Evolutionary conservation across 352 stramenopile genomes (phyloP), one percentile per base, ranked within the genome.

Genomic region (Pythium monospermum): DNA sequence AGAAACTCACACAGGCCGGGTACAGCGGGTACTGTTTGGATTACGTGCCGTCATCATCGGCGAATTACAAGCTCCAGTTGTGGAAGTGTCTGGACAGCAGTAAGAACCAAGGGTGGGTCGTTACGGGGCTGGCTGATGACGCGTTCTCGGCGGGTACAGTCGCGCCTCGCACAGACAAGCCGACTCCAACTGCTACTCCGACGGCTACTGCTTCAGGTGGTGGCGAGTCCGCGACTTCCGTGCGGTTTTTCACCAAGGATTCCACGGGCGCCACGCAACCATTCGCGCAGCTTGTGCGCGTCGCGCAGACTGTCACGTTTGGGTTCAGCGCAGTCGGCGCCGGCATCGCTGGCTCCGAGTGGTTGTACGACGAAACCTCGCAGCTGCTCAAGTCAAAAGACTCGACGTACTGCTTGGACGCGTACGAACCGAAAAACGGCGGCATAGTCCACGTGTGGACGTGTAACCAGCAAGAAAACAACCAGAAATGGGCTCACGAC

Each of bases 401-500:
- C 55, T 70, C 68, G 10, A 55, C 75, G 32, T 61, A 71, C 53
- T 86, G 74, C 33, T 53, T 88, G 10, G 77, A 88, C 49, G 72
- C 74, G 15, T 86, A 86, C 58, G 72, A 88, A 52, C 58, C 33
- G 8, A 69, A 53, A 66, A 46, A 79, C 16, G 74, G 72, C 27
- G 77, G 71, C n/a, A 53, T 53, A 23, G 73, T 88, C 32, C 77
- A 85, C 63, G 66, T 68, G 27, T 88, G 76, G 49, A 22, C 26
- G 13, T 88, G 77, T 56, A 73, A 83, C 19, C 45, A 57, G 7
- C 49, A 46, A 13, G 76, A 88, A 42, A 40, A 12, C 25, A 88
- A 88, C 59, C 74, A 88, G 57, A 60, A 66, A 23, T 86, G 77
- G 77, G 65, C 13, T 27, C 84, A 75, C 40, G 61, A 85, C 55